Base-by-base conservation (phyloP, 2,329 filamentous ascomycete genomes). In the Lachnellula willkommii region DNA sequence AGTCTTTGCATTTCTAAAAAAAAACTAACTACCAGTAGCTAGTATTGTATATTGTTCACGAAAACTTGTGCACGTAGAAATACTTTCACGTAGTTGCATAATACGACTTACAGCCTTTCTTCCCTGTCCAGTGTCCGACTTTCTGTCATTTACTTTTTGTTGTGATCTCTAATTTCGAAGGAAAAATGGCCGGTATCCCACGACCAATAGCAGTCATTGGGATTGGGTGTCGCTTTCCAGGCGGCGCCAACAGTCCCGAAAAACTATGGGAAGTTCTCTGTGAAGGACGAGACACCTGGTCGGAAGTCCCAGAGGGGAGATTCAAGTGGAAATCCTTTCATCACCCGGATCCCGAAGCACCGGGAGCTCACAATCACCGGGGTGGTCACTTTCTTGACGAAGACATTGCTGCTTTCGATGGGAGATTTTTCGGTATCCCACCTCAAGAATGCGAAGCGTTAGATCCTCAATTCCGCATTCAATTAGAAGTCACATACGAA, bases 251-350 rank as follows among this genome's bases (percentile, higher is more conserved):
- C 2, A 71, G 71, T 6, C 72, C 77, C 0, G 71, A 75, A 47
- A 64, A 70, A 14, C 70, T 81, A 0, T 81, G 78, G 79, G 67
- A 75, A 22, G 73, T 79, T 59, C 63, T 81, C 69, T 67, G 69
- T 4, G 8, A 61, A 68, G 1, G 71, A n/a, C 69, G 73, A 37
- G 77, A 74, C 32, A 76, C 78, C 17, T 81, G 77, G 78, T 74
- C 74, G 0, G 72, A 78, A 47, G 61, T 72, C 17, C 69, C 68
- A 20, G 12, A 46, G 3, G 42, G 52, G 8, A 55, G 67, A 9
- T 55, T 47, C 40, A 52, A 52, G 35, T 39, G 17, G 35, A 17
- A 48, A 7, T 42, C 48, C 4, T 52, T 52, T 35, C 26, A 55
- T 37, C 48, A 55, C 32, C 54, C 54, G 5, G 26, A 52, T 48